phyloP scores from a whole-genome alignment of 2,329 filamentous ascomycete genomes.

The Pseudogymnoascus sp. region DNA sequence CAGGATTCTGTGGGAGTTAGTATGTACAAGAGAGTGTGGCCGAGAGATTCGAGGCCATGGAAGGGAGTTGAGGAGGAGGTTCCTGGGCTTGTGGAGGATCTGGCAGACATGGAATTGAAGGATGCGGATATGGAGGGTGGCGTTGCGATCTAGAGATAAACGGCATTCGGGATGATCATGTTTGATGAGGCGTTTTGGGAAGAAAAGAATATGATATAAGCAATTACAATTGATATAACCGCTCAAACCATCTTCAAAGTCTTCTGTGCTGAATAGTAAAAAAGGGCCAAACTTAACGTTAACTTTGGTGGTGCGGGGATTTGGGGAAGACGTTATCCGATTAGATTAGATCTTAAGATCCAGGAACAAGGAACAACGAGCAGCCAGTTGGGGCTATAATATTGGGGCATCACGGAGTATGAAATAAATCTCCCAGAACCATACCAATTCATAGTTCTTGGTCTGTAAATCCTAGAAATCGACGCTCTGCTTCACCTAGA shows the following conservation, averaged over 20 bases:
- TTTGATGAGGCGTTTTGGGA: slow-evolving; percentile 3
- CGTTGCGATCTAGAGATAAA: slow-evolving; percentile 5
- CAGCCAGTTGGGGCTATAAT: background rate
- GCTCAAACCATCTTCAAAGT: background rate
- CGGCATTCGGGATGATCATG: background rate
- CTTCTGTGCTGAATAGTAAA: background rate
- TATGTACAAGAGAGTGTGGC: slow-evolving; percentile 79
- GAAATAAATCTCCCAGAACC: background rate
- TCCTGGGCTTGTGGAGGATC: slow-evolving; percentile 22
- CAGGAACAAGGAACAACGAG: background rate
- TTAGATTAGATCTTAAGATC: background rate
- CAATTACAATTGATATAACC: slow-evolving; percentile 4
- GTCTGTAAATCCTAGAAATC: background rate
- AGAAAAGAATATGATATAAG: slow-evolving; percentile 9
- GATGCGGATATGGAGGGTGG: slow-evolving; percentile 12
- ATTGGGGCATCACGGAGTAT: background rate
- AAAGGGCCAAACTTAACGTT: background rate
- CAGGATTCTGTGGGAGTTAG: slow-evolving; percentile 90
- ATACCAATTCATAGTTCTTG: background rate
- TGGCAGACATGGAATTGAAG: slow-evolving; percentile 22
- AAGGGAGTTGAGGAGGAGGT: slow-evolving; percentile 13
- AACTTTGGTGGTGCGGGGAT: background rate
- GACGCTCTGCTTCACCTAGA: too few relatives aligned
- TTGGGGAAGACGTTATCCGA: background rate
- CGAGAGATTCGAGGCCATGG: slow-evolving; percentile 51